A percentile compares a stretch with the other conserved stretches of the same genome.
These are phyloP conservation scores for Salvia hispanica DNA, from an alignment of 257 asterid species.

Conservation along the genomic window DNA sequence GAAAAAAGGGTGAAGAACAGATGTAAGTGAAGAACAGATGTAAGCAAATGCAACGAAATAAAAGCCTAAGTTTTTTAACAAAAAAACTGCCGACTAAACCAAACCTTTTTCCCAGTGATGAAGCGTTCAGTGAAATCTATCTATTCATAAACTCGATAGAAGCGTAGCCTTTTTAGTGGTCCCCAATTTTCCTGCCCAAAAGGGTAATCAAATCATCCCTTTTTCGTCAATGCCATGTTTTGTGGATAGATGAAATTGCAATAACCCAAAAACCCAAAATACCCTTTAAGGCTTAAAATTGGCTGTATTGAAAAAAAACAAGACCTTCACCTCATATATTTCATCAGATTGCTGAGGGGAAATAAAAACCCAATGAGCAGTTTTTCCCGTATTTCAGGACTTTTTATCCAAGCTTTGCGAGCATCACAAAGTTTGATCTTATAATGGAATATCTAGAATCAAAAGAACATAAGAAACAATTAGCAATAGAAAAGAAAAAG, in stretches of 20 bases:
- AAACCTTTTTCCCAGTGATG: too few species aligned
- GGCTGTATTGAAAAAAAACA: background rate
- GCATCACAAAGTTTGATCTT: constrained; percentile 80
- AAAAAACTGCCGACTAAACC: background rate
- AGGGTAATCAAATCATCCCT: constrained; percentile 20
- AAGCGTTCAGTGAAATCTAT: constrained; percentile 7
- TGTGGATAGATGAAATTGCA: background rate
- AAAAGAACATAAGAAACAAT: background rate
- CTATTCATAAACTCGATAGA: constrained; percentile 58
- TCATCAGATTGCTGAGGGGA: constrained; percentile 55
- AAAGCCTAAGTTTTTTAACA: background rate
- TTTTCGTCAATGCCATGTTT: background rate
- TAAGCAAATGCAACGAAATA: constrained; percentile 16
- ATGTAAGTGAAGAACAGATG: constrained; percentile 7
- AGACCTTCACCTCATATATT: constrained; percentile 42
- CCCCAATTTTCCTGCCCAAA: constrained; percentile 58
- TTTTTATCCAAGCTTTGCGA: constrained; percentile 80
- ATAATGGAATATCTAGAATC: constrained; percentile 61
- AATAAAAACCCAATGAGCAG: constrained; percentile 76
- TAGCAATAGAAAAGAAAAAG: background rate
- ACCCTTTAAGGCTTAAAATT: background rate
- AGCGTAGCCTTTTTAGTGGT: constrained; percentile 62
- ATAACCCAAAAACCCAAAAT: too few species aligned
- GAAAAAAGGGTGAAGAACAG: too few species aligned
- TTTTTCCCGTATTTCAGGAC: constrained; percentile 71